Base-by-base conservation (phyloP, 129 eudicot genomes). In the Centrapalus pauciflorus region DNA sequence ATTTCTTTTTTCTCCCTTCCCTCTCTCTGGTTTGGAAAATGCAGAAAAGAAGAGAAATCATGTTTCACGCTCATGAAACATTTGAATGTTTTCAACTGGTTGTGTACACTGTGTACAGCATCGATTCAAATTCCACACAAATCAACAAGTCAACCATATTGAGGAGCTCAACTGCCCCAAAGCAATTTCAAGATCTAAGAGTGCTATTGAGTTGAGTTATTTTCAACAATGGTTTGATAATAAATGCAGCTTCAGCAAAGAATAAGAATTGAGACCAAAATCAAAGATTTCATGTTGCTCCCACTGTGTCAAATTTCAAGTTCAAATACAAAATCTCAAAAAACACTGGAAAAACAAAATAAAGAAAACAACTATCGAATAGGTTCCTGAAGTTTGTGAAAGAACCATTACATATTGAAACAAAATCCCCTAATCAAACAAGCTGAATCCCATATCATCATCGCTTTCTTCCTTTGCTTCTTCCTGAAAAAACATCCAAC, bases 381-480 rank as follows among this genome's bases (percentile, higher is more conserved):
- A 7, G 20, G 45, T 43, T 26, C 34, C 57, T 37, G 19, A 58
- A 59, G 30, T 62, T 64, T 43, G 46, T 46, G 5, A 51, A 61
- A 38, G 27, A 50, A 70, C 23, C 74, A 66, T 45, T 57, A 69
- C 76, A 74, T 33, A 61, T 21, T 23, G 43, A 28, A 34, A 30
- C 27, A 21, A 28, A 6, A 43, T 7, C 27, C 27, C 14, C 77
- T 85, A 85, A 72, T 85, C 90, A 54, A 85, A 85, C 77, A 85
- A 79, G 40, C 87, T 73, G 81, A 85, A 85, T 67, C 91, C 87
- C 91, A 85, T 81, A 65, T 85, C 91, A 29, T 81, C 90, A 5
- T 85, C 90, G 68, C 90, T 85, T 70, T 78, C 91, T 52, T 85
- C 91, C 91, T 81, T 85, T 3, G 80, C 71, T 60, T 80, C 89